Base-by-base conservation (phyloP, 768 basidiomycete species). In the Hydnomerulius pinastri region DNA sequence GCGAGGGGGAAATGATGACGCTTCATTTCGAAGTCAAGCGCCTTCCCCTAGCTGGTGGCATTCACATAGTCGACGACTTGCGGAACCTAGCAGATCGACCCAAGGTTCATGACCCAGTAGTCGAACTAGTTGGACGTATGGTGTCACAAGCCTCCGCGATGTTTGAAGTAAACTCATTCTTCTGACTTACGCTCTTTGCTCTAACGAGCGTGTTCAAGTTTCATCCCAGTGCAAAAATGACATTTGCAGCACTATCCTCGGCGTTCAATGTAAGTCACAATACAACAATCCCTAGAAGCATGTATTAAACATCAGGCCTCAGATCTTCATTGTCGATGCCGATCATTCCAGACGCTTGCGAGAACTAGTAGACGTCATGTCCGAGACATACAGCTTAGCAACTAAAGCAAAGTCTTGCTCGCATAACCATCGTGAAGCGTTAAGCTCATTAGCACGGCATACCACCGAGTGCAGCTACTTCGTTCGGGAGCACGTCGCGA, bases 391-490 rank as follows among this genome's bases (percentile, higher is more conserved):
- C 43, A 29, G 13, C 20, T 38, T 54, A n/a, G 24, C 53, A 10
- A 28, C 29, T 17, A 50, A 55, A n/a, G 33, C 17, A 25, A 52
- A n/a, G 30, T 33, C 27, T 21, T 54, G 20, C 45, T 28, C 17
- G 27, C 32, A 12, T 28, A 40, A 32, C 37, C 29, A 21, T 43
- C 45, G 18, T 23, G n/a, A 37, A n/a, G 36, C 46, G 1, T 45
- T 54, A 9, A 17, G 17, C 12, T 24, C 12, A 3, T 42, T 67
- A 28, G 43, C 53, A 9, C 45, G 53, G 15, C 61, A 67, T 51
- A 61, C 61, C 2, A 55, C 54, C 9, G 66, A 67, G 38, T 67
- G 66, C 28, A 61, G 53, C 2, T 65, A 64, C 50, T 67, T 67
- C 32, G 64, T 66, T n/a, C 56, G 54, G 2, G 63, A 61, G 25